Percentiles rank a stretch among this genome's conserved stretches.
Evolutionary conservation across 371 early-diverging fungal species (phyloP).

Genomic region (Mortierella sp.): DNA sequence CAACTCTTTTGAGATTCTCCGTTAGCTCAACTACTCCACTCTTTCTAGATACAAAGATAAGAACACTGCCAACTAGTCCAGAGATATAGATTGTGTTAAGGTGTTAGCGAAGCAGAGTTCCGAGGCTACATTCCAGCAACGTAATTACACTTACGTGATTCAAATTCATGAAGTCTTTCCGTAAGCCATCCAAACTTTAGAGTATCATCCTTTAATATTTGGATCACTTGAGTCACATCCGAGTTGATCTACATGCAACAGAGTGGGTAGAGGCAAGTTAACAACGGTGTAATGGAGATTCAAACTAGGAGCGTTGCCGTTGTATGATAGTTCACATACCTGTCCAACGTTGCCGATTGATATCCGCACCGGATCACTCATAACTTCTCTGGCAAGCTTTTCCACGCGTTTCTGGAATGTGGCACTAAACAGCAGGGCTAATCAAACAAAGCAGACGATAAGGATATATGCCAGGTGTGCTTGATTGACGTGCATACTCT

Average conservation of each 20-base stretch:
- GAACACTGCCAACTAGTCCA: slow-evolving; percentile 71
- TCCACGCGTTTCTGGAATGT: slow-evolving; percentile 99
- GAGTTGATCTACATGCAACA: slow-evolving; percentile 66
- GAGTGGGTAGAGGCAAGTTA: background rate
- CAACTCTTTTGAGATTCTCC: slow-evolving; percentile 62
- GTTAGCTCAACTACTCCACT: slow-evolving; percentile 73
- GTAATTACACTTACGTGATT: slow-evolving; percentile 60
- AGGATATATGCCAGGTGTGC: background rate
- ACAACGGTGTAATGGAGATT: background rate
- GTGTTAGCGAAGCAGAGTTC: background rate
- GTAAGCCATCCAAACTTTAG: slow-evolving; percentile 79
- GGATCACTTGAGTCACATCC: slow-evolving; percentile 82
- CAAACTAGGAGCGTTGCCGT: too few relatives aligned
- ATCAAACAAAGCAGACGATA: slow-evolving; percentile 14
- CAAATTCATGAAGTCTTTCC: slow-evolving; percentile 63
- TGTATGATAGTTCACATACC: slow-evolving; percentile 28
- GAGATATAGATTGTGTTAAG: background rate
- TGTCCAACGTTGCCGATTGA: slow-evolving; percentile 77
- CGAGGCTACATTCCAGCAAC: background rate
- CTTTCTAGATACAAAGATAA: slow-evolving; percentile 77
- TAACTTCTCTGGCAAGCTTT: slow-evolving; percentile 89
- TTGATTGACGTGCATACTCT: background rate
- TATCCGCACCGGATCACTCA: slow-evolving; percentile 93
- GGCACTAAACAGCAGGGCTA: slow-evolving; percentile 98
- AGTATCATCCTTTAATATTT: slow-evolving; percentile 72